phyloP scores from a whole-genome alignment of 1,139 yeast genomes.

The Pichia sp. region DNA sequence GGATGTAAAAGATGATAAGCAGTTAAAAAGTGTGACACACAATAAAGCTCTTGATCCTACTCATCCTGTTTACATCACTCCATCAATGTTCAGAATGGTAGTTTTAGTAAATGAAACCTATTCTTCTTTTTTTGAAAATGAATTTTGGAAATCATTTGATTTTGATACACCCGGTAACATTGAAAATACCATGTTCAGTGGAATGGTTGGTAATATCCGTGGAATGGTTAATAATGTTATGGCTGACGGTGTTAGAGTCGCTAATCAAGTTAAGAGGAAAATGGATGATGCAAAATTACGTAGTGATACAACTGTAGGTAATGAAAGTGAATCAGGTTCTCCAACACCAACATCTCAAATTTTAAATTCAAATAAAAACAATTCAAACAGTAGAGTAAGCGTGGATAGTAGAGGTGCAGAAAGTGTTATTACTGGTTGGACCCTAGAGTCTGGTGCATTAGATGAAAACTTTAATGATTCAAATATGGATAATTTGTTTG shows the following conservation, averaged over 20 bases:
- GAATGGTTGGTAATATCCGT: constrained; percentile 54
- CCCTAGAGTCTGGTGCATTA: constrained; percentile 12
- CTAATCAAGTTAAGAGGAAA: constrained; percentile 77
- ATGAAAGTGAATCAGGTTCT: constrained; percentile 9
- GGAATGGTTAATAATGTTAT: constrained; percentile 87
- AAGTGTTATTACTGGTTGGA: constrained; percentile 14
- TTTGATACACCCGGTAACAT: constrained; percentile 49
- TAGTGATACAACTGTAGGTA: constrained; percentile 10
- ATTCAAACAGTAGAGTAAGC: constrained; percentile 12
- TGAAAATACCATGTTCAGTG: constrained; percentile 11
- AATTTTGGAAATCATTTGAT: constrained; percentile 61
- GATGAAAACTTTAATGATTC: constrained; percentile 9
- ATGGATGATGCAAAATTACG: constrained; percentile 56
- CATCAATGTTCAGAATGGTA: constrained; percentile 94
- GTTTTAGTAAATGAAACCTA: constrained; percentile 89
- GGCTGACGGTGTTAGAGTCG: constrained; percentile 89
- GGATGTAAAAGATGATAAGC: constrained; percentile 28
- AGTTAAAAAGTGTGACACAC: constrained; percentile 35
- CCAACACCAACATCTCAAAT: neutral
- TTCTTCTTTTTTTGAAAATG: constrained; percentile 70
- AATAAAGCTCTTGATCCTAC: constrained; percentile 80
- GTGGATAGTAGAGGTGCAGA: constrained; percentile 17
- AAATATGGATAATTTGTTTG: constrained; percentile 8
- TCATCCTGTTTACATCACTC: constrained; percentile 64
- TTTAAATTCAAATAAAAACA: neutral